Evolutionary conservation across 768 basidiomycete species (phyloP).

Genomic region (Tylopilus plumbeoviolaceoides): DNA sequence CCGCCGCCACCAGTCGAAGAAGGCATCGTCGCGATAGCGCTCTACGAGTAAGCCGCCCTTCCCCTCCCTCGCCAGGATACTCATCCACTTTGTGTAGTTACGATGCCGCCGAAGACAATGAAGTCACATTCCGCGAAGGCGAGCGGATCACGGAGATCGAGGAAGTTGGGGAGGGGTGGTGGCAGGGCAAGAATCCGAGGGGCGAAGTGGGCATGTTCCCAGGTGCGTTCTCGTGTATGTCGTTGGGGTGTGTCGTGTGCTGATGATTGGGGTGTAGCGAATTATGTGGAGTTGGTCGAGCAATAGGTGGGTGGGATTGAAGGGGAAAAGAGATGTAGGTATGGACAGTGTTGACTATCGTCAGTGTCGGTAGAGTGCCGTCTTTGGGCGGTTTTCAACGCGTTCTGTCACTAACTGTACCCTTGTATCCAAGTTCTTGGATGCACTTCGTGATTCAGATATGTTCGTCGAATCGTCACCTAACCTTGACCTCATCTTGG

Average conservation of each 20-base stretch:
- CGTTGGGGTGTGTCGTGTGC: not conserved
- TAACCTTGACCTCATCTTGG: too few species aligned
- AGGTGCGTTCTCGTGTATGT: conserved; percentile 36
- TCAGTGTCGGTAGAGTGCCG: too few species aligned
- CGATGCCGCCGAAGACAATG: conserved; percentile 89
- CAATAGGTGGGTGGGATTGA: not conserved
- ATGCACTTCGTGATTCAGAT: too few species aligned
- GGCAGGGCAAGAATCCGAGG: conserved; percentile 60
- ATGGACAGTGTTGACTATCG: too few species aligned
- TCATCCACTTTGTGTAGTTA: conserved; percentile 46
- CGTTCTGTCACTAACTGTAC: too few species aligned
- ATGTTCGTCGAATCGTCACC: too few species aligned
- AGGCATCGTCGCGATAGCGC: conserved; percentile 58
- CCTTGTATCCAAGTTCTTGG: too few species aligned
- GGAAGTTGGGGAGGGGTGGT: conserved; percentile 85
- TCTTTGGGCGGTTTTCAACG: too few species aligned
- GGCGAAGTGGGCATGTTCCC: conserved; percentile 73
- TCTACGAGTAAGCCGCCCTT: conserved; percentile 61
- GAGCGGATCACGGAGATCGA: conserved; percentile 78
- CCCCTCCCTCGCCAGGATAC: not conserved
- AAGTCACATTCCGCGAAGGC: conserved; percentile 80
- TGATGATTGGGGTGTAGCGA: conserved; percentile 9
- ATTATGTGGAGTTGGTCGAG: conserved; percentile 18
- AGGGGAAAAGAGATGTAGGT: too few species aligned
- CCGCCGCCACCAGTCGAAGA: conserved; percentile 53